phyloP scores from a whole-genome alignment of 2,329 filamentous ascomycete genomes.

The Incumbomyces delicatus region DNA sequence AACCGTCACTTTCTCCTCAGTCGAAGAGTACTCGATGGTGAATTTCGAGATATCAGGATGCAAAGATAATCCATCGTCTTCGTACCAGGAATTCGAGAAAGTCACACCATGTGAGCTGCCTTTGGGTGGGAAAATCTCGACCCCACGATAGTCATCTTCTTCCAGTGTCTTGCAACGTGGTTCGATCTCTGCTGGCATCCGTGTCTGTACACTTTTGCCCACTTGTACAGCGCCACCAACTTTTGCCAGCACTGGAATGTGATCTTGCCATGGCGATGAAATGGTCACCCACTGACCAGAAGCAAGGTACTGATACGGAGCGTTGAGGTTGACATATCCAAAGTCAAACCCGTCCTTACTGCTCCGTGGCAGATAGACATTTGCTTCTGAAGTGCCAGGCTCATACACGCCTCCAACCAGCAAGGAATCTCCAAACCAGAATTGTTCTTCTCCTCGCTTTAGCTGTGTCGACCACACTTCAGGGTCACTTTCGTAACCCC shows the following conservation, averaged over 20 bases:
- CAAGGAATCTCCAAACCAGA: conserved; percentile 60
- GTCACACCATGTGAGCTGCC: conserved; percentile 30
- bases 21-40: conserved; percentile 36
- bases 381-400: conserved; percentile 43
- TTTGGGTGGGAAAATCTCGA: conserved; percentile 48
- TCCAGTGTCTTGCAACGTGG: conserved; percentile 36
- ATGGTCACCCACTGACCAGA: conserved; percentile 47
- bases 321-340: conserved; percentile 54
- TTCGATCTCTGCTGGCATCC: conserved; percentile 40
- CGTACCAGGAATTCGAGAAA: conserved; percentile 41
- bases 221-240: conserved; percentile 46
- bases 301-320: conserved; percentile 48
- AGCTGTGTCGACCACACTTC: conserved; percentile 55
- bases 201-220: conserved; percentile 42
- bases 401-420: conserved; percentile 60
- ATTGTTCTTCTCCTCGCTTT: conserved; percentile 58
- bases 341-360: conserved; percentile 35
- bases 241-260: conserved; percentile 47
- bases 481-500: conserved; percentile 58
- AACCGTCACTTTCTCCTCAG: conserved; percentile 36
- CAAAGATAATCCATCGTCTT: conserved; percentile 48
- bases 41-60: conserved; percentile 33
- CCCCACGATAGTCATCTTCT: conserved; percentile 45
- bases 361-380: conserved; percentile 52
- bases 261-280: conserved; percentile 39